Evolutionary conservation across 306 rosid species (phyloP).

Genomic region (Acmispon strigosus): DNA sequence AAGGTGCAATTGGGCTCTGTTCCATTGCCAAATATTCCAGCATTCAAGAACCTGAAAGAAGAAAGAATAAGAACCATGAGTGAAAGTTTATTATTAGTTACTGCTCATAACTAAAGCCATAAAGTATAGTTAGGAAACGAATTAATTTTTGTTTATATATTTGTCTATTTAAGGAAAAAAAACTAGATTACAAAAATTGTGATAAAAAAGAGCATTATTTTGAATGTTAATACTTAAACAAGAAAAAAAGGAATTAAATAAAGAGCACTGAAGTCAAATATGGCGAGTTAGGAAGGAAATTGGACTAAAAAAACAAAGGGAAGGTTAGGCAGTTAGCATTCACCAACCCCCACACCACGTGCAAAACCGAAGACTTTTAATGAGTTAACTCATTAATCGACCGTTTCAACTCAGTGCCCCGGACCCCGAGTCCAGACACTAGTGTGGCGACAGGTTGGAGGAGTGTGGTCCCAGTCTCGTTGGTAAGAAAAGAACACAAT

Average conservation of each 20-base stretch:
- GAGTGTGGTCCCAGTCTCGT: neutral
- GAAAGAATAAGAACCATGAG: neutral
- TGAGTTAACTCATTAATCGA: neutral
- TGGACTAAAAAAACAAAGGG: neutral
- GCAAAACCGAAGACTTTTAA: neutral
- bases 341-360: slow-evolving; percentile 19
- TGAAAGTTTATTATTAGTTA: neutral
- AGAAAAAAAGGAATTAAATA: neutral
- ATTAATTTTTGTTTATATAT: neutral
- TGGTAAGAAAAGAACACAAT: too few species aligned
- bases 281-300: neutral
- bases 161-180: too few species aligned
- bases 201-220: neutral
- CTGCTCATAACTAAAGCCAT: neutral
- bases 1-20: slow-evolving; percentile 59
- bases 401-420: neutral
- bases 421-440: neutral
- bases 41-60: slow-evolving; percentile 65
- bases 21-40: slow-evolving; percentile 79
- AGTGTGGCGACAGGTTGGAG: too few species aligned
- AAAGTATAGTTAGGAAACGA: neutral
- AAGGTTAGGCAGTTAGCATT: neutral
- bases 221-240: neutral
- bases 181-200: too few species aligned
- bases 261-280: neutral